A percentile compares a stretch with the other conserved stretches of the same genome.
These are phyloP conservation scores for Russula foetens DNA, from an alignment of 768 basidiomycete genomes.

Conservation along the genomic window DNA sequence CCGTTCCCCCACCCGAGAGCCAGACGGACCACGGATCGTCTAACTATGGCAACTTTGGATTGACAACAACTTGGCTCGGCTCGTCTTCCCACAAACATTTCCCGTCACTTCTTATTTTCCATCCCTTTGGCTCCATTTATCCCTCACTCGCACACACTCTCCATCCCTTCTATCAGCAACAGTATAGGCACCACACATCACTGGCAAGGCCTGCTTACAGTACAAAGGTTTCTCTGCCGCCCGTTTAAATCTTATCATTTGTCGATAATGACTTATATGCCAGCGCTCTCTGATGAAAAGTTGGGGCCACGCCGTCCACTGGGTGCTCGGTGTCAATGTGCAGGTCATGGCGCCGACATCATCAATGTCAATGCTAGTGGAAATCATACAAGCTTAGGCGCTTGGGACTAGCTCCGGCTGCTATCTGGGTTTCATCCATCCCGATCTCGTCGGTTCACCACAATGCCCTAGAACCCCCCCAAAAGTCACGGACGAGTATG, in stretches of 20 bases:
- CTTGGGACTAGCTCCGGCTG: not conserved
- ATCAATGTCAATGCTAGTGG: not conserved
- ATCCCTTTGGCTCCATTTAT: no score
- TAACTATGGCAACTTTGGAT: not conserved
- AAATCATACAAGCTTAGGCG: no score
- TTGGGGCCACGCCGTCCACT: not conserved
- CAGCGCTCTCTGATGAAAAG: not conserved
- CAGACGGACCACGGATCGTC: not conserved
- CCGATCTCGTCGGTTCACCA: not conserved
- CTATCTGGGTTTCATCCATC: not conserved
- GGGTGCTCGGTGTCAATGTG: no score
- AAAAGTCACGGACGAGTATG: no score
- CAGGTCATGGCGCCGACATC: not conserved
- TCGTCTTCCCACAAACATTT: not conserved
- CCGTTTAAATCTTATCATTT: no score
- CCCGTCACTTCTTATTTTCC: not conserved
- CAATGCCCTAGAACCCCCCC: not conserved
- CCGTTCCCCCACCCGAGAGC: not conserved
- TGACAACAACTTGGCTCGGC: not conserved
- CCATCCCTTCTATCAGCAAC: no score
- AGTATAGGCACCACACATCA: no score
- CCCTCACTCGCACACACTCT: no score
- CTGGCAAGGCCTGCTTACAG: no score
- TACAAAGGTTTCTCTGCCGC: no score
- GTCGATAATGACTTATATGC: no score